Base-by-base conservation (phyloP, 1,139 yeast genomes). In the Pneumocystis canis region DNA sequence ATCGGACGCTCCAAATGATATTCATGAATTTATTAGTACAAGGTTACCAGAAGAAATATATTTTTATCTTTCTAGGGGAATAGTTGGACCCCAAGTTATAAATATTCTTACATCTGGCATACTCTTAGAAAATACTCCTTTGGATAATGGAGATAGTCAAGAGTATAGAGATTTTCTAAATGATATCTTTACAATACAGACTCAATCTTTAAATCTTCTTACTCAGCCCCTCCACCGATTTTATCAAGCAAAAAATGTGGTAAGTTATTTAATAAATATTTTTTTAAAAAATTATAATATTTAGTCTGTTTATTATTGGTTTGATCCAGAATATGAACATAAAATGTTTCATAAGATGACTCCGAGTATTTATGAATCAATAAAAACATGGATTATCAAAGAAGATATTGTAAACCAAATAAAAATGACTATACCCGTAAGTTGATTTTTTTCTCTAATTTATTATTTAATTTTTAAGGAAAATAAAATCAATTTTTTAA, bases 41-140 rank as follows among this genome's bases (percentile, higher is more conserved):
- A 81, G 94, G 70, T 77, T 92, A 63, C 96, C 97, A 1, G 87
- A 89, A 60, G 97, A 90, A 74, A 78, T 87, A 59, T 85, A 83
- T 71, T 89, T 85, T 71, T 92, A 89, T 73, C 83, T 84, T 70
- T 84, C 95, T 0, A 74, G 86, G 63, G 98, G 97, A 0, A 72
- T 90, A 58, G 76, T 86, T 32, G 82, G 86, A 6, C 78, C 87
- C 6, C 83, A 82, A 65, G 72, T 87, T 56, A 77, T 87, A 61
- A 87, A 86, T 67, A 82, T 89, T 0, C 78, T 89, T 30, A 79
- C 87, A 0, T 82, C 82, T 63, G 94, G 92, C 1, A 76, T 77
- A 54, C 79, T 82, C 65, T 75, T 80, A 31, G 86, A 89, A 66
- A 79, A 84, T 66, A 81, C 88, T 16, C 89, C 95, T 0, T 72